Base-by-base conservation (phyloP, 2,329 filamentous ascomycete genomes). In the Akanthomyces uredinophilus region DNA sequence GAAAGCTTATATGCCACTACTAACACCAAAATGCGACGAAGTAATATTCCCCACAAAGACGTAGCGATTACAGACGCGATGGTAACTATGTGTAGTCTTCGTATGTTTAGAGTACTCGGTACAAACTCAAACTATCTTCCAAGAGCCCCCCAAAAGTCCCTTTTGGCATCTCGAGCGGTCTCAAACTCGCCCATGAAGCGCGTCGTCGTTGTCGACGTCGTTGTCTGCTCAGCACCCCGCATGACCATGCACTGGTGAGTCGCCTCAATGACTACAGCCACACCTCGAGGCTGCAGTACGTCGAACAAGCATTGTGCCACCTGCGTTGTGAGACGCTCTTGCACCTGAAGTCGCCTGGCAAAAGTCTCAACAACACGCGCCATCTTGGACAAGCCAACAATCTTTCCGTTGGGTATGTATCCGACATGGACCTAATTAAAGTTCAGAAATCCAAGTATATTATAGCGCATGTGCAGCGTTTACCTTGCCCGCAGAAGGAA, bases 311-410 rank as follows among this genome's bases (percentile, higher is more conserved):
- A 24, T 13, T 14, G 13, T 2, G 41, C 54, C n/a, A 57, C 41
- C 41, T 57, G 35, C 13, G 11, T 35, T 14, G 54, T 57, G 11
- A 57, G 54, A 27, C 54, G 56, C 43, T 59, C 56, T 16, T 59
- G 56, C 14, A 59, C 22, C 22, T 59, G 56, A 4, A 50, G 56
- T 18, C 56, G 46, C 5, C 18, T 20, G 2, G 56, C 56, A 27
- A 49, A 50, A 2, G 13, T 32, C 11, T 47, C 16, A 22, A 37
- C 46, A 18, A 50, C 46, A 7, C 56, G 56, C 16, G 56, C 8
- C 3, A 50, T 41, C 35, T 59, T 59, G 44, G 56, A 59, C 35
- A 59, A 29, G 24, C 55, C 55, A 27, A 49, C 20, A 4, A 58
- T 39, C 13, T 18, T 32, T 20, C 32, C 55, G 14, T 50, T 20